Evolutionary conservation across 805 yeast species (phyloP).

Genomic region (Candida loeiensis): DNA sequence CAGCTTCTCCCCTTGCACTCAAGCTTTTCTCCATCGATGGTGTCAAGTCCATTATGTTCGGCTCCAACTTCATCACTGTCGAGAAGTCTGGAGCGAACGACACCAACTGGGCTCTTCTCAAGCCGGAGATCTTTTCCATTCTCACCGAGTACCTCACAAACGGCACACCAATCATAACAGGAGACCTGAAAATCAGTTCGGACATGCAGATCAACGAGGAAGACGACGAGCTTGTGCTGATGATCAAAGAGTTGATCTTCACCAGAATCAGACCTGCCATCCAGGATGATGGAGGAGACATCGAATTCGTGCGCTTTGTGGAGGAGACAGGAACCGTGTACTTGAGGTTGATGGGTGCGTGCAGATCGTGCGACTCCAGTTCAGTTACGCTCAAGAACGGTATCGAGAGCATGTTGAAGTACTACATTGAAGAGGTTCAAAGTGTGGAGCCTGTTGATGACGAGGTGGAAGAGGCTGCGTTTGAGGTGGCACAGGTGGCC

Average conservation of each 20-base stretch:
- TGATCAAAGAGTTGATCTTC: constrained; percentile 66
- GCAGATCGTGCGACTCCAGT: constrained; percentile 67
- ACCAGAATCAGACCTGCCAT: constrained; percentile 71
- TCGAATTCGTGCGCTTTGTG: constrained; percentile 56
- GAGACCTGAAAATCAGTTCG: constrained; percentile 15
- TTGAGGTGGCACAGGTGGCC: constrained; percentile 20
- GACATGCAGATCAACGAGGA: constrained; percentile 51
- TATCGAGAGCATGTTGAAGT: constrained; percentile 66
- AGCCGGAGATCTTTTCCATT: constrained; percentile 63
- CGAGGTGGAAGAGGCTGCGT: constrained; percentile 17
- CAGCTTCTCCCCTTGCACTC: constrained; percentile 70
- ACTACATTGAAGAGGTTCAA: constrained; percentile 65
- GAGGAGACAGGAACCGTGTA: constrained; percentile 56
- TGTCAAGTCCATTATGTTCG: constrained; percentile 71
- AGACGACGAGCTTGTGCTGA: constrained; percentile 62
- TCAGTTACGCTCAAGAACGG: constrained; percentile 66
- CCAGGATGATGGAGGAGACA: constrained; percentile 75
- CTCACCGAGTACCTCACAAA: constrained; percentile 53
- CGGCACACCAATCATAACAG: constrained; percentile 51
- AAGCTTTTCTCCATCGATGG: constrained; percentile 76
- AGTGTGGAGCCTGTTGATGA: constrained; percentile 53
- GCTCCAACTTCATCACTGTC: constrained; percentile 78
- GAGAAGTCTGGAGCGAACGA: constrained; percentile 51
- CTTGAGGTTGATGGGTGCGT: constrained; percentile 63
- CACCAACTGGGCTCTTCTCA: constrained; percentile 56